A percentile compares a stretch with the other conserved stretches of the same genome.
Conservation (phyloP, 1,284 basidiomycete species). For the Paramarasmius palmivorus region DNA sequence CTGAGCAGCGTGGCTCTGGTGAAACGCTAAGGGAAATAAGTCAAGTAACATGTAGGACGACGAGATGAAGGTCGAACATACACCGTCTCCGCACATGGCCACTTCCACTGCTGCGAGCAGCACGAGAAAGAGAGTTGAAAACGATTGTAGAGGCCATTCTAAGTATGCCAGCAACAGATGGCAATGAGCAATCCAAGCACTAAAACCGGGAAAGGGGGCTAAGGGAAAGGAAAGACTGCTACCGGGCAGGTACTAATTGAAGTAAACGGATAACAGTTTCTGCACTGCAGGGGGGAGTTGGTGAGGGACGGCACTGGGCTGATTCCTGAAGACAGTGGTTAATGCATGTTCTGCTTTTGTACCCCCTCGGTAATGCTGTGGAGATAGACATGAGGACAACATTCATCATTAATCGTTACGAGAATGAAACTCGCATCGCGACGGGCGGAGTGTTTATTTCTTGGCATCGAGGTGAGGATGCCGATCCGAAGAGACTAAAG, state of each 20-base stretch:
- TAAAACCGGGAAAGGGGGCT: background rate
- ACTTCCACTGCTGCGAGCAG: background rate
- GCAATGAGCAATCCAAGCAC: background rate
- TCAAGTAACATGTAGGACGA: background rate
- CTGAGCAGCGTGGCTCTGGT: conserved; percentile 10
- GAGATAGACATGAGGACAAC: no score
- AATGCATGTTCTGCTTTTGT: no score
- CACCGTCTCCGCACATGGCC: background rate
- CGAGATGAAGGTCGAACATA: background rate
- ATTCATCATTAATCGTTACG: no score
- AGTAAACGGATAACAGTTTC: no score
- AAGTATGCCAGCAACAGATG: background rate
- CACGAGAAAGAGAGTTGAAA: background rate
- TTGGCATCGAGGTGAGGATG: no score
- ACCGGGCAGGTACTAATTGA: background rate
- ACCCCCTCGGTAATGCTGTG: no score
- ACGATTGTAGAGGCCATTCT: background rate
- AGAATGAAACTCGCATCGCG: no score
- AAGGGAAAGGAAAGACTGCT: background rate
- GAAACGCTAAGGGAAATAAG: conserved; percentile 7
- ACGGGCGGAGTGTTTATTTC: no score
- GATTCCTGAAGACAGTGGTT: no score
- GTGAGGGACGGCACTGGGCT: no score
- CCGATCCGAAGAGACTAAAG: no score
- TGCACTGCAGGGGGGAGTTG: no score